Base-by-base conservation (phyloP, 805 yeast genomes). In the Saturnispora serradocipensis region DNA sequence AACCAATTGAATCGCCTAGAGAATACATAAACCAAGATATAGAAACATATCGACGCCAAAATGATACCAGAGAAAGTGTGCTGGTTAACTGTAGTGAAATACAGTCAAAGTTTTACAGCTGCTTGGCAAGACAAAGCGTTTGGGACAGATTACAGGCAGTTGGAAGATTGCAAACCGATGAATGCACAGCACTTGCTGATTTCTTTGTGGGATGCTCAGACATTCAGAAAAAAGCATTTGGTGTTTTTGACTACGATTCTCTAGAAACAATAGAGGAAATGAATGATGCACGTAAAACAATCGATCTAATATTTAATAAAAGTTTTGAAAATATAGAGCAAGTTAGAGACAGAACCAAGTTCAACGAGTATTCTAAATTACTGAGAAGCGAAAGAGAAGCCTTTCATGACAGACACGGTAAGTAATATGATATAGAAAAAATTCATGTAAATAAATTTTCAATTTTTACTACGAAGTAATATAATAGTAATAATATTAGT, bases 1-100 rank as follows among this genome's bases (percentile, higher is more conserved):
- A 53, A 35, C 51, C 56, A 16, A 32, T n/a, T 20, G 36, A 39
- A 5, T 40, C 40, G 35, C 51, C 49, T 22, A 44, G 40, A 10
- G 48, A 48, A 7, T 54, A 50, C 34, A 5, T 58, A 38, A 45
- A 49, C 13, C 49, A 48, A 5, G 60, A 58, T 32, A 51, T 64
- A n/a, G 66, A 65, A 3, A 55, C 48, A 5, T 69, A 68, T 53
- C 56, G 58, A 42, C 58, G 70, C 27, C 58, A 58, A 27, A 58
- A 65, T 46, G 58, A 62, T 2, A 45, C 58, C 10, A 55, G 57
- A 16, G 68, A 65, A 51, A 61, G 67, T 2, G 62, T 66, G 1
- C 51, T 60, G 4, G 59, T 61, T 11, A 69, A 69, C 51, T 69
- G 72, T 50, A 57, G 69, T 13, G 72, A 68, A 49, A 54, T 66